Evolutionary conservation across 2,329 filamentous ascomycete genomes (phyloP).

Genomic region (Ustilaginoidea virens): DNA sequence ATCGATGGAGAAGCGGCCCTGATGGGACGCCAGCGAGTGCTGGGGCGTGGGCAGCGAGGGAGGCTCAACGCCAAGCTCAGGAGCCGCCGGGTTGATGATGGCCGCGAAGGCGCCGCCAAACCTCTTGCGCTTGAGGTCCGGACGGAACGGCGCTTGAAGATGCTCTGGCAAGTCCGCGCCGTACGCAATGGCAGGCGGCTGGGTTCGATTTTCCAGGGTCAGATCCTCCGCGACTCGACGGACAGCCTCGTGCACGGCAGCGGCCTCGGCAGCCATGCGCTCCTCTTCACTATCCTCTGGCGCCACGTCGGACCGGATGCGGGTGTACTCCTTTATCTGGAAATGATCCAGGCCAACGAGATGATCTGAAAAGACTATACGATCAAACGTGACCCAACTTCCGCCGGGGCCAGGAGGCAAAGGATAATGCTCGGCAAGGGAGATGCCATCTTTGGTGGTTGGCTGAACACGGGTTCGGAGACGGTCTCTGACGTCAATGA

Average conservation of each 20-base stretch:
- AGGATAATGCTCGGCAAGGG: constrained; percentile 29
- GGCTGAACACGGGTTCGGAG: constrained; percentile 43
- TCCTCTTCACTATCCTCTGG: constrained; percentile 23
- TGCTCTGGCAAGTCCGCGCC: constrained; percentile 32
- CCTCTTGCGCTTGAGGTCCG: constrained; percentile 33
- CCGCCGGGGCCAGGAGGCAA: constrained; percentile 43
- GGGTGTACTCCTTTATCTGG: constrained; percentile 47
- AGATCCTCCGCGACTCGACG: constrained; percentile 27
- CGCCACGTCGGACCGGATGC: constrained; percentile 27
- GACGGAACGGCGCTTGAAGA: constrained; percentile 16
- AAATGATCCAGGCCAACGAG: constrained; percentile 39
- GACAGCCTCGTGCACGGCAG: constrained; percentile 31
- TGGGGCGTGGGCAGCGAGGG: constrained; percentile 8
- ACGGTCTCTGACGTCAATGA: constrained; percentile 45
- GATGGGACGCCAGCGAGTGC: constrained; percentile 8
- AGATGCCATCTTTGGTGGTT: constrained; percentile 30
- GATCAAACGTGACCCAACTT: constrained; percentile 49
- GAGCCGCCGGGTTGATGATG: constrained; percentile 15
- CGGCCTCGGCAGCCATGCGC: constrained; percentile 20
- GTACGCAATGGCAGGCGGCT: constrained; percentile 32
- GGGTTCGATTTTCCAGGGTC: constrained; percentile 24
- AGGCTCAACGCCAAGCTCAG: constrained; percentile 4
- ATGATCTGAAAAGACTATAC: constrained; percentile 41
- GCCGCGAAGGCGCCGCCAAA: constrained; percentile 21
- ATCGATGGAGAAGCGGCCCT: constrained; percentile 16